Conservation (phyloP, 768 basidiomycete genomes). For the Amanita muscaria region DNA sequence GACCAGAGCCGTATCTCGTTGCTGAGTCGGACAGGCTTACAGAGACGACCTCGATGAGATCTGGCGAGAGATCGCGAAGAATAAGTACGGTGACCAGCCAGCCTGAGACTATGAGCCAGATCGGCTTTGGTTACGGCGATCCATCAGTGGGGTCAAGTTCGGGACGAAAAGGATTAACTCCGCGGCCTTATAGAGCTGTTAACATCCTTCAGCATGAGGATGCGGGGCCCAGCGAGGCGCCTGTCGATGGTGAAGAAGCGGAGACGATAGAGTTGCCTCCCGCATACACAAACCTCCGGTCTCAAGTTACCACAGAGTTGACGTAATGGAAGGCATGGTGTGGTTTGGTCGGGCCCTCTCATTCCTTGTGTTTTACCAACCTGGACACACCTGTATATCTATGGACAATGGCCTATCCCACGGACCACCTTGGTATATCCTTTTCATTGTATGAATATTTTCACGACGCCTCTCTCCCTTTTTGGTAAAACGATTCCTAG, state of each 20-base stretch:
- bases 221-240: constrained; percentile 47
- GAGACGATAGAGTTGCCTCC: constrained; percentile 82
- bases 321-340: too few relatives aligned
- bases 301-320: not conserved
- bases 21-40: constrained; percentile 35
- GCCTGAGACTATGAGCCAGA: constrained; percentile 27
- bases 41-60: constrained; percentile 13
- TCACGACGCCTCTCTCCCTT: too few relatives aligned
- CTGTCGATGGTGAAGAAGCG: constrained; percentile 27
- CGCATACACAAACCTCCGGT: constrained; percentile 62
- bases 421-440: too few relatives aligned
- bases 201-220: constrained; percentile 85
- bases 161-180: constrained; percentile 39
- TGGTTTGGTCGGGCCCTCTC: too few relatives aligned
- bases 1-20: constrained; percentile 68
- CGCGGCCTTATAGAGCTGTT: constrained; percentile 54
- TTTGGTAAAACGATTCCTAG: too few relatives aligned
- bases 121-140: constrained; percentile 13
- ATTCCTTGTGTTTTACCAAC: too few relatives aligned
- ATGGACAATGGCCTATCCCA: too few relatives aligned
- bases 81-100: constrained; percentile 28
- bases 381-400: too few relatives aligned
- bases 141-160: constrained; percentile 18
- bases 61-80: constrained; percentile 20
- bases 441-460: too few relatives aligned